Evolutionary conservation across 306 rosid species (phyloP).

Genomic region (Corylus avellana): DNA sequence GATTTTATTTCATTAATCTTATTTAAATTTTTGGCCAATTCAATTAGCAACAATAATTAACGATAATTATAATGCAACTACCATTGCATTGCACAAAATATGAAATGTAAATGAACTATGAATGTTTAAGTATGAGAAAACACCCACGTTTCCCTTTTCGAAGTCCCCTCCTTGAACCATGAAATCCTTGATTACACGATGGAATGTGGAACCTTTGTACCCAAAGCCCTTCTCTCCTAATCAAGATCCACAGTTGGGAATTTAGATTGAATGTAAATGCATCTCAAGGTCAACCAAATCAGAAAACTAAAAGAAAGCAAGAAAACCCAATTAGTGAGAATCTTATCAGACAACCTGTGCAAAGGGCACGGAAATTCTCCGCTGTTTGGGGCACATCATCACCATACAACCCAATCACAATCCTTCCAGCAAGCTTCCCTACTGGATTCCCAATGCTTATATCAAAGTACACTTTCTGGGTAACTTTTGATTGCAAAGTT

Average conservation of each 20-base stretch:
- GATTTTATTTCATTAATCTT: neutral
- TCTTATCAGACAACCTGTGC: conserved; percentile 58
- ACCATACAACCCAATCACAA: conserved; percentile 92
- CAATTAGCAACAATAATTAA: neutral
- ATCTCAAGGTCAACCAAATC: neutral
- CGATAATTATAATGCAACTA: neutral
- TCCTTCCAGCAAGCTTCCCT: conserved; percentile 83
- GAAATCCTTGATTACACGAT: conserved; percentile 94
- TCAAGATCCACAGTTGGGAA: conserved; percentile 12
- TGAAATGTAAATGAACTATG: neutral
- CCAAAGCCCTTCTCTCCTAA: conserved; percentile 97
- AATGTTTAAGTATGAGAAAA: conserved; percentile 2
- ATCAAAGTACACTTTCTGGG: conserved; percentile 81
- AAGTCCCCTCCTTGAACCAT: conserved; percentile 99
- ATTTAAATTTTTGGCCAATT: neutral
- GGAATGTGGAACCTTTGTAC: conserved; percentile 73
- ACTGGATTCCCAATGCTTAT: conserved; percentile 90
- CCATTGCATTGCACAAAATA: conserved; percentile 3
- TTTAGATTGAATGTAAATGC: neutral
- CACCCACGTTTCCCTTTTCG: conserved; percentile 84
- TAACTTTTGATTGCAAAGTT: conserved; percentile 76
- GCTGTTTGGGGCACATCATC: conserved; percentile 93
- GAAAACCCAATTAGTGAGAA: neutral
- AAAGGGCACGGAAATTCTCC: conserved; percentile 94
- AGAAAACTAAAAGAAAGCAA: conserved; percentile 1